A percentile compares a stretch with the other conserved stretches of the same genome.
These are phyloP conservation scores for Ailanthus altissimus DNA, from an alignment of 345 rosid genomes.

Conservation along the genomic window DNA sequence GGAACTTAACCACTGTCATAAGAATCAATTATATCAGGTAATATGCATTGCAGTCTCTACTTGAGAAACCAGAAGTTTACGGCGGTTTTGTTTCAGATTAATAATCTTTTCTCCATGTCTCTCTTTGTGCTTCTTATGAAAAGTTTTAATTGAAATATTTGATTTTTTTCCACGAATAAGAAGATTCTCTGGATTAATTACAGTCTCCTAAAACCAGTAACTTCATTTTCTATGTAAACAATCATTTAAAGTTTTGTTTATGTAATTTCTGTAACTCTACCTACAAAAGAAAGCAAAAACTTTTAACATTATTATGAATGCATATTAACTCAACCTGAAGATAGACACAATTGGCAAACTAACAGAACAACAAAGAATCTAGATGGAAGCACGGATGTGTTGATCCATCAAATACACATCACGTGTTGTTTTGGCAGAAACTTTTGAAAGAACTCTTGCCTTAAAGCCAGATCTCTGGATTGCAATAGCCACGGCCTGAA, in stretches of 20 bases:
- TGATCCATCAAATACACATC: too few species aligned
- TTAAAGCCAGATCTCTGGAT: constrained; percentile 61
- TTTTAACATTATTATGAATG: background rate
- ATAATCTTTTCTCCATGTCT: background rate
- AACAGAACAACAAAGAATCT: background rate
- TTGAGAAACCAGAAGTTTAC: background rate
- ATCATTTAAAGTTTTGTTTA: background rate
- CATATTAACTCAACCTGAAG: background rate
- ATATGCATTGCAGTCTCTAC: background rate
- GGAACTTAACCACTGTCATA: background rate
- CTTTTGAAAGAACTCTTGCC: constrained; percentile 32
- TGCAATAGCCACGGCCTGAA: constrained; percentile 51
- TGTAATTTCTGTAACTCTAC: background rate
- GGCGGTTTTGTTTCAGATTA: background rate
- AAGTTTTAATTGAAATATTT: background rate
- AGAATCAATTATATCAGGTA: background rate
- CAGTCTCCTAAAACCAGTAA: background rate
- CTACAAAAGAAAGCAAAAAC: background rate
- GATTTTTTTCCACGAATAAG: background rate
- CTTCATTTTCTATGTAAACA: background rate
- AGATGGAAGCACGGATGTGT: background rate
- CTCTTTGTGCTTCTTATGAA: background rate
- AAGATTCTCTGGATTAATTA: background rate
- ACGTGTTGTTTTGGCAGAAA: background rate
- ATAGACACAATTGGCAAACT: background rate